Conservation (phyloP, 2,329 filamentous ascomycete genomes). For the Aspergillus sp. region DNA sequence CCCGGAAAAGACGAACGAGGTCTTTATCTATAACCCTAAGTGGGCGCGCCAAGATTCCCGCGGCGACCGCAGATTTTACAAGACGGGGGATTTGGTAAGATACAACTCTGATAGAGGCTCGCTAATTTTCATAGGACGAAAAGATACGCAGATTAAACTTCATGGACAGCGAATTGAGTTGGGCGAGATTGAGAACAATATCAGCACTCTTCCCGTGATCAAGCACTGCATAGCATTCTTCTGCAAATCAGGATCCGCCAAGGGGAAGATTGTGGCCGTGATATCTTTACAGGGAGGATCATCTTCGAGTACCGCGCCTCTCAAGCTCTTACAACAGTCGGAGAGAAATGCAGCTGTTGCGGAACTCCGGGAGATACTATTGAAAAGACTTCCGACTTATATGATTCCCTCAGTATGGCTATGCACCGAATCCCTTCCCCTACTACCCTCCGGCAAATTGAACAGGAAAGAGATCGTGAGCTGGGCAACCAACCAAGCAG, state of each 20-base stretch:
- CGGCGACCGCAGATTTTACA: conserved; percentile 36
- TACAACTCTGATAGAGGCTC: conserved; percentile 38
- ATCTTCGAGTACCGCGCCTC: conserved; percentile 18
- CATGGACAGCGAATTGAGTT: conserved; percentile 66
- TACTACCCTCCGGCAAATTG: conserved; percentile 48
- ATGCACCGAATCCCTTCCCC: conserved; percentile 45
- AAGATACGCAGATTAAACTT: conserved; percentile 68
- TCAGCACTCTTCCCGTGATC: conserved; percentile 29
- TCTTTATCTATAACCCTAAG: conserved; percentile 57
- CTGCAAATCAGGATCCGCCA: conserved; percentile 35
- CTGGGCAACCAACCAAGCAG: conserved; percentile 32
- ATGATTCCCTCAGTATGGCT: conserved; percentile 51
- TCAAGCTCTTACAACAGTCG: conserved; percentile 25
- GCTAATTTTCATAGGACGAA: conserved; percentile 55
- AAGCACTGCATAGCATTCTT: conserved; percentile 39
- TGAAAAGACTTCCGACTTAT: conserved; percentile 42
- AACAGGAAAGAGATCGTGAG: conserved; percentile 41
- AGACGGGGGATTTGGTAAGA: conserved; percentile 42
- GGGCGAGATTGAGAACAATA: conserved; percentile 49
- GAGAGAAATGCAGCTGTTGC: conserved; percentile 24
- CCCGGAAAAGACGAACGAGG: conserved; percentile 55
- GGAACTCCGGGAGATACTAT: conserved; percentile 30
- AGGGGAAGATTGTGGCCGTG: conserved; percentile 33
- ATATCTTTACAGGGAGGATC: conserved; percentile 27
- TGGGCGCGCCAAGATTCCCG: conserved; percentile 49